Conservation (phyloP, 2,329 filamentous ascomycete species). For the Claviceps lovelessii region DNA sequence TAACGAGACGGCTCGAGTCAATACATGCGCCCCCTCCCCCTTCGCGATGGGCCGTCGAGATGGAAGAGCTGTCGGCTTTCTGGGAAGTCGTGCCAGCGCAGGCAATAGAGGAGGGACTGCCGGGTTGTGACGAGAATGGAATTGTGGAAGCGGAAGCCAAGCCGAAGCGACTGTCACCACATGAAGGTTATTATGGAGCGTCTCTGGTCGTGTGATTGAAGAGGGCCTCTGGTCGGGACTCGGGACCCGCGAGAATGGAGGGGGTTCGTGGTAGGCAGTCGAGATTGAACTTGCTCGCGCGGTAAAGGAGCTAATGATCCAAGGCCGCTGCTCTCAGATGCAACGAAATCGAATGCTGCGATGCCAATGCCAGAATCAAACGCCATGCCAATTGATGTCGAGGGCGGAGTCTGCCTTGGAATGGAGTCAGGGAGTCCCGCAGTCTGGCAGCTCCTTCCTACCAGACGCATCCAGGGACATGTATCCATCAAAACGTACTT, state of each 20-base stretch:
- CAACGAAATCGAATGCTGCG: background rate
- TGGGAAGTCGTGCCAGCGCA: slow-evolving; percentile 13
- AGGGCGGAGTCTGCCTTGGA: background rate
- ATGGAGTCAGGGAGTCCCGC: background rate
- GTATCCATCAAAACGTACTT: no score
- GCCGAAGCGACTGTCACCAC: background rate
- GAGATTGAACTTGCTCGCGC: background rate
- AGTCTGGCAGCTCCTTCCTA: background rate
- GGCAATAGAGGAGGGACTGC: slow-evolving; percentile 27
- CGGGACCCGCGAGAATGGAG: background rate
- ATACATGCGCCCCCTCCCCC: slow-evolving; percentile 22
- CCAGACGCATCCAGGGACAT: no score
- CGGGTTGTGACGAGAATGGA: slow-evolving; percentile 14
- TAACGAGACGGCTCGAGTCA: slow-evolving; percentile 2
- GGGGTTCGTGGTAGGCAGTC: background rate
- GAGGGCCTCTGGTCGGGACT: background rate
- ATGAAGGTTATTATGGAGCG: slow-evolving; percentile 2
- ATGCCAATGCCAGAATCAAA: background rate
- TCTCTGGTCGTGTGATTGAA: background rate
- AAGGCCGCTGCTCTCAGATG: background rate
- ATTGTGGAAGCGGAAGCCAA: slow-evolving; percentile 21
- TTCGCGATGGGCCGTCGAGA: slow-evolving; percentile 14
- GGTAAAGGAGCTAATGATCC: background rate
- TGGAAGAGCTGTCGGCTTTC: slow-evolving; percentile 10
- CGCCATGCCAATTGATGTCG: background rate